These are phyloP conservation scores for Suillus sp. DNA, from an alignment of 768 basidiomycete species.

Conservation along the genomic window DNA sequence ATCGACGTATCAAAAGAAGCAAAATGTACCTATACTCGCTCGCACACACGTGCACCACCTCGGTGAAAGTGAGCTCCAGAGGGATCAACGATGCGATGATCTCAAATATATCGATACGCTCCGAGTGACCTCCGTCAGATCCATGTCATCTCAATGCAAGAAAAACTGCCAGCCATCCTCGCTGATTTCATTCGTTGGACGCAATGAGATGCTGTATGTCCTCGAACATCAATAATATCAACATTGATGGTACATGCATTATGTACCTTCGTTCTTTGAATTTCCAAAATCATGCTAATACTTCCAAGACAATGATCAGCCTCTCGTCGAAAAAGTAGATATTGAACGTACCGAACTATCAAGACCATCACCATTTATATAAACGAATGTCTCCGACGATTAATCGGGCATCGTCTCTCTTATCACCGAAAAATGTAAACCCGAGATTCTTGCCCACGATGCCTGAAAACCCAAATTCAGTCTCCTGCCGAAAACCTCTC, in stretches of 20 bases:
- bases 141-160: conserved; percentile 11
- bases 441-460: conserved; percentile 13
- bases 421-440: conserved; percentile 30
- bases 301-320: background rate
- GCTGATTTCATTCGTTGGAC: conserved; percentile 22
- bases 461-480: background rate
- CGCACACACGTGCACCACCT: conserved; percentile 28
- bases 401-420: conserved; percentile 25
- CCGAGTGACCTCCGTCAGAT: conserved; percentile 21
- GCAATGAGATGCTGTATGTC: conserved; percentile 12
- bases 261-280: background rate
- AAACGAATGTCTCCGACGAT: conserved; percentile 40
- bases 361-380: conserved; percentile 36
- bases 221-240: background rate
- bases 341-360: conserved; percentile 36
- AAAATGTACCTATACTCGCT: conserved; percentile 32
- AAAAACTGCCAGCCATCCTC: conserved; percentile 27
- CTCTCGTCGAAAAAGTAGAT: background rate
- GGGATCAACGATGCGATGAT: conserved; percentile 22
- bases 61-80: conserved; percentile 27
- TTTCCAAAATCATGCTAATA: conserved; percentile 43
- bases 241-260: background rate
- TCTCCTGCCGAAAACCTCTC: too few species aligned
- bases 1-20: background rate
- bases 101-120: conserved; percentile 33